Conservation (phyloP, 1,284 basidiomycete genomes). For the Heterobasidion irregulare region DNA sequence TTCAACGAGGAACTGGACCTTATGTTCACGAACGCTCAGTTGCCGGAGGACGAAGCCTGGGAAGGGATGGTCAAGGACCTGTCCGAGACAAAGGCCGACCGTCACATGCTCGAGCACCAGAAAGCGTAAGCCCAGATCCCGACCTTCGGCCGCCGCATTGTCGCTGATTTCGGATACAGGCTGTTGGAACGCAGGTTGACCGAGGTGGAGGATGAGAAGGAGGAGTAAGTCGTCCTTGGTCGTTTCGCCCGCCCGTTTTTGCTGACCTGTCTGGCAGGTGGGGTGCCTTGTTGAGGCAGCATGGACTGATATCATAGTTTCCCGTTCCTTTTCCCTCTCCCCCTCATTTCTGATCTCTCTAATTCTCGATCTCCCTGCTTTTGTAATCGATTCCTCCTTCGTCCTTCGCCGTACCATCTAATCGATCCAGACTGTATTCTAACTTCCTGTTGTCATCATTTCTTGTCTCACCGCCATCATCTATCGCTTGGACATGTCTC, state of each 20-base stretch:
- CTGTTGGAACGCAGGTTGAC: conserved; percentile 63
- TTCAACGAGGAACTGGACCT: conserved; percentile 89
- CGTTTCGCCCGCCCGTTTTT: conserved; percentile 2
- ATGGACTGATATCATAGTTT: conserved; percentile 38
- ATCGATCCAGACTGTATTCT: no score
- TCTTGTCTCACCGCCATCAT: background rate
- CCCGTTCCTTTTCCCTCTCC: no score
- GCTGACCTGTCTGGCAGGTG: conserved; percentile 35
- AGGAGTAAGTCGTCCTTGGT: conserved; percentile 51
- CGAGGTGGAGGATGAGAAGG: conserved; percentile 66
- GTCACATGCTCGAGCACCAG: conserved; percentile 66
- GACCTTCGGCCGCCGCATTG: background rate
- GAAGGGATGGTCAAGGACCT: conserved; percentile 65
- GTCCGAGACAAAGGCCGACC: conserved; percentile 62
- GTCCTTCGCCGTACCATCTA: no score
- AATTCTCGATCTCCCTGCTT: no score
- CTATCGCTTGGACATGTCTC: background rate
- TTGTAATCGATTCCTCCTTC: no score
- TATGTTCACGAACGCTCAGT: conserved; percentile 76
- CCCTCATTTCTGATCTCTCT: no score
- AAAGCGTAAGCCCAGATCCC: conserved; percentile 52
- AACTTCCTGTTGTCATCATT: no score
- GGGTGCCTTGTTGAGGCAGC: conserved; percentile 52
- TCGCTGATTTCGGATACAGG: conserved; percentile 26
- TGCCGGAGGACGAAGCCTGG: conserved; percentile 77